Evolutionary conservation across 306 rosid genomes (phyloP).

Genomic region (Prosopis cineraria): DNA sequence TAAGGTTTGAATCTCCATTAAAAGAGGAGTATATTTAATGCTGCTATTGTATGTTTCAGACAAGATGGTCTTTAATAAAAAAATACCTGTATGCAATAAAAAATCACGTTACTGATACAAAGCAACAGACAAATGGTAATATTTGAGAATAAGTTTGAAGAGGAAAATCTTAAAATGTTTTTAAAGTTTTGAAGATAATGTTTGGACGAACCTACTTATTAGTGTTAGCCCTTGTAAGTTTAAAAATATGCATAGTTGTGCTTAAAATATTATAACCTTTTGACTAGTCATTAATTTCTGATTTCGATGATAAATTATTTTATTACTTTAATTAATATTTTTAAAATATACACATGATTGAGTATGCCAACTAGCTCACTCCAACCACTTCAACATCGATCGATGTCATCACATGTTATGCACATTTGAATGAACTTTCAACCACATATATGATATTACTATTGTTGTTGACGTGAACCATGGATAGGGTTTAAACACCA

Average conservation of each 20-base stretch:
- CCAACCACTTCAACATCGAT: background rate
- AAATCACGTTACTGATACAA: too few species aligned
- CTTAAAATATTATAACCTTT: background rate
- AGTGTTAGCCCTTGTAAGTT: background rate
- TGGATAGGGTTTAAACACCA: background rate
- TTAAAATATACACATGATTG: background rate
- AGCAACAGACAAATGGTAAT: too few species aligned
- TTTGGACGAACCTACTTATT: too few species aligned
- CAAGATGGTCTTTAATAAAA: too few species aligned
- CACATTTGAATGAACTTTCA: background rate
- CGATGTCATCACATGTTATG: background rate
- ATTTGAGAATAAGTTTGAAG: too few species aligned
- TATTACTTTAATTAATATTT: background rate
- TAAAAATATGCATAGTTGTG: background rate
- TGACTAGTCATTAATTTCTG: background rate
- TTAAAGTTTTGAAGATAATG: too few species aligned
- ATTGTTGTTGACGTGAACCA: background rate
- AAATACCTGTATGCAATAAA: too few species aligned
- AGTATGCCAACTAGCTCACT: background rate
- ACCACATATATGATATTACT: background rate
- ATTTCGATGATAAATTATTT: background rate
- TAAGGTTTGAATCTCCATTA: too few species aligned
- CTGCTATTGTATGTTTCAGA: too few species aligned
- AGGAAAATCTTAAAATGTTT: too few species aligned
- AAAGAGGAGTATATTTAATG: too few species aligned